These are phyloP conservation scores for Mortierella sp. DNA, from an alignment of 371 early-diverging fungal species.

Conservation along the genomic window DNA sequence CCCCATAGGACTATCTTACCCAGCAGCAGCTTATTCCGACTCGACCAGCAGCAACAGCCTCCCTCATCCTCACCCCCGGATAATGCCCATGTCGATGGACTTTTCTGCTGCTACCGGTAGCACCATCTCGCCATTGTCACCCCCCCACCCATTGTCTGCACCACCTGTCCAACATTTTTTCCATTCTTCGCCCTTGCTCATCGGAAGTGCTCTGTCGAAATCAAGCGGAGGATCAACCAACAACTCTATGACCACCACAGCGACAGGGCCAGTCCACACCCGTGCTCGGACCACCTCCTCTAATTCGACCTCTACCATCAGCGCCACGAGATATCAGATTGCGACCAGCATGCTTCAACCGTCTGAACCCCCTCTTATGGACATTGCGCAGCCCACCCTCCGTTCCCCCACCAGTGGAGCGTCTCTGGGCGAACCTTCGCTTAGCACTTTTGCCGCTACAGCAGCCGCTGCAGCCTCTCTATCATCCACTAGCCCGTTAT, in stretches of 20 bases:
- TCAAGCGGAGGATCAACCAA: conserved; percentile 18
- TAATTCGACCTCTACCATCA: conserved; percentile 43
- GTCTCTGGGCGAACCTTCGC: conserved; percentile 39
- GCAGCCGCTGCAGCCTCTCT: neutral
- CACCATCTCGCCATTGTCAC: neutral
- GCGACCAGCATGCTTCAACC: conserved; percentile 56
- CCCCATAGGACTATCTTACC: conserved; percentile 5
- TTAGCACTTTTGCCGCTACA: conserved; percentile 30
- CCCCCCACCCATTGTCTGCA: conserved; percentile 15
- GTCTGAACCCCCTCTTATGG: conserved; percentile 34
- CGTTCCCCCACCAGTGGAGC: conserved; percentile 23
- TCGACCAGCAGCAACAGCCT: neutral
- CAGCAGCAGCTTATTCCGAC: conserved; percentile 3
- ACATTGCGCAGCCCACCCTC: conserved; percentile 31
- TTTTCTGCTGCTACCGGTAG: conserved; percentile 21
- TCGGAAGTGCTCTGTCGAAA: conserved; percentile 13
- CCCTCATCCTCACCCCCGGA: neutral
- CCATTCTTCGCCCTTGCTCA: neutral
- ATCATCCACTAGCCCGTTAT: neutral
- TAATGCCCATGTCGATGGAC: conserved; percentile 10
- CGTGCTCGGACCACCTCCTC: conserved; percentile 56
- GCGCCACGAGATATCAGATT: conserved; percentile 54
- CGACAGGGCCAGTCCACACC: conserved; percentile 23
- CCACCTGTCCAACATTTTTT: neutral
- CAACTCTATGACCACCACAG: conserved; percentile 14